Base-by-base conservation (phyloP, 352 stramenopile genomes). In the Globisporangium alternatum region DNA sequence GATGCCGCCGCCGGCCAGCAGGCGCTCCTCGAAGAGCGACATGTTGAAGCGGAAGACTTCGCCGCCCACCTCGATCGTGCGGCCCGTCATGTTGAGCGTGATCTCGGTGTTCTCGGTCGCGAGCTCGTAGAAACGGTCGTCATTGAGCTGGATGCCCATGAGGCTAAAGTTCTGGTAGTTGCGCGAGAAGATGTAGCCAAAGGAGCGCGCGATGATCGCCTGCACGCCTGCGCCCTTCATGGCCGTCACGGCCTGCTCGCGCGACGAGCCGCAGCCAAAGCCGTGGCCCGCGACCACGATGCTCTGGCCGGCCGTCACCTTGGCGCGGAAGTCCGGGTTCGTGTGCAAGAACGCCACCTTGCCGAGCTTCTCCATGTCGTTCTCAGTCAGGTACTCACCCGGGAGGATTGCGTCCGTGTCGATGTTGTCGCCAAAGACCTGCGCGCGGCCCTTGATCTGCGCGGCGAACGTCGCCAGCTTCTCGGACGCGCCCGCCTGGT, bases 351-450 rank as follows among this genome's bases (percentile, higher is more conserved):
- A 95, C 8, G 86, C 83, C 1, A 93, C 84, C 69, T 93, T 92
- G 54, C 84, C 86, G 9, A 95, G 75, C 54, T 83, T 82, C 56
- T 92, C 84, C 62, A 95, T 82, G 72, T 95, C 86, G 69, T 93
- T 95, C 66, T 95, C 86, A 33, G 80, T 90, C 67, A 95, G 49
- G 56, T 79, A 93, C 66, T 95, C 83, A 28, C 83, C 86, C 1
- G 87, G 83, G 28, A 95, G 68, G 68, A 95, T 93, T n/a, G 85
- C 87, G 60, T 95, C 87, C 56, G 87, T 95, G 71, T 95, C 86
- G 33, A 95, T 93, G 67, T 95, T 95, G 76, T 95, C 87, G n/a
- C 83, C 85, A 69, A 93, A 95, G 13, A 93, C 81, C 61, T 93
- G 87, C 19, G 81, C 76, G 55, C 81, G 83, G 31, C 86, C 86